phyloP scores from a whole-genome alignment of 2,329 filamentous ascomycete species.

The Aspergillus fijiensis region DNA sequence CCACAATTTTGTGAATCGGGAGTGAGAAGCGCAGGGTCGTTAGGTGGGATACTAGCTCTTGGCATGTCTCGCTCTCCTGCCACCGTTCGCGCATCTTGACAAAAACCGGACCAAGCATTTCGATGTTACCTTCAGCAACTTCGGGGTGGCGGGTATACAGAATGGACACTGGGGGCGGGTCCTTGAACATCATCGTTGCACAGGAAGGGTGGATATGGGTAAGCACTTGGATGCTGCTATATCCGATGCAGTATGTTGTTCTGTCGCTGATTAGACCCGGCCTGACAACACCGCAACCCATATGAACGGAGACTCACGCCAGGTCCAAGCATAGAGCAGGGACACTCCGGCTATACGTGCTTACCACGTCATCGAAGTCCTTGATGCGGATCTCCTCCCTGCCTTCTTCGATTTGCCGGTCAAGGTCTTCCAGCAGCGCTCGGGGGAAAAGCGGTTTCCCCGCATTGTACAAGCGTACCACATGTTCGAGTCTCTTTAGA shows the following conservation, averaged over 20 bases:
- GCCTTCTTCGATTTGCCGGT: slow-evolving; percentile 17
- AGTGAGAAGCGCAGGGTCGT: neutral
- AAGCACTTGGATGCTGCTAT: slow-evolving; percentile 22
- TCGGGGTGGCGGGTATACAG: slow-evolving; percentile 13
- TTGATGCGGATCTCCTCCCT: slow-evolving; percentile 19
- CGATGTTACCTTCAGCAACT: neutral
- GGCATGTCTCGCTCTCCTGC: slow-evolving; percentile 21
- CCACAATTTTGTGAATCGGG: slow-evolving; percentile 26
- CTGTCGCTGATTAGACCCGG: slow-evolving; percentile 6
- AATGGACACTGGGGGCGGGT: slow-evolving; percentile 20
- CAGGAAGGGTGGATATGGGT: slow-evolving; percentile 13
- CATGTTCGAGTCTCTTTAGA: slow-evolving; percentile 15
- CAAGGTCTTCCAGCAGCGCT: slow-evolving; percentile 18
- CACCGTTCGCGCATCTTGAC: slow-evolving; percentile 15
- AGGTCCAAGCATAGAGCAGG: slow-evolving; percentile 18
- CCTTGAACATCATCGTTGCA: slow-evolving; percentile 13
- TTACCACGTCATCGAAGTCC: slow-evolving; percentile 17
- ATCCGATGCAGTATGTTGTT: slow-evolving; percentile 22
- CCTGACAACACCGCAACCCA: neutral
- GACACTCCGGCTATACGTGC: slow-evolving; percentile 18
- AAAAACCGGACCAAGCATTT: slow-evolving; percentile 15
- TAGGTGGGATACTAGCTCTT: slow-evolving; percentile 15
- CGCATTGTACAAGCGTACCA: slow-evolving; percentile 19
- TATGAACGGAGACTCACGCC: slow-evolving; percentile 12
- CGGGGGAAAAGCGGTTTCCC: slow-evolving; percentile 26